Conservation (phyloP, 2,329 filamentous ascomycete species). For the Metarhizium sp. region DNA sequence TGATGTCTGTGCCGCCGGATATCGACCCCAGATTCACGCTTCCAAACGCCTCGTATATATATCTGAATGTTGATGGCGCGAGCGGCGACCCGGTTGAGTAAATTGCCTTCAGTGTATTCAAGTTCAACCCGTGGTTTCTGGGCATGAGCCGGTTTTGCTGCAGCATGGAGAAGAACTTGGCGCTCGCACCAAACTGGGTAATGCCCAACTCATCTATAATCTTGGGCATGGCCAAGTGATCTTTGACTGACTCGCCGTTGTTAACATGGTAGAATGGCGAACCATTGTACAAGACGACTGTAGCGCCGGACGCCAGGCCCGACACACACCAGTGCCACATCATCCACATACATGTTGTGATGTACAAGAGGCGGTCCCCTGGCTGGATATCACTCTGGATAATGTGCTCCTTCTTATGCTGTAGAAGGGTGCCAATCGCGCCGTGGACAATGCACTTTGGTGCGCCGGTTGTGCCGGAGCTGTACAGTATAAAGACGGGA, state of each 20-base stretch:
- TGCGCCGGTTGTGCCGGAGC: neutral
- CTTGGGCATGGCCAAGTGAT: neutral
- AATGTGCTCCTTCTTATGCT: conserved; percentile 1
- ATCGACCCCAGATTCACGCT: neutral
- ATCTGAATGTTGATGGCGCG: neutral
- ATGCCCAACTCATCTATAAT: neutral
- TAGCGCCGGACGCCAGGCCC: neutral
- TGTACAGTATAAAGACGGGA: neutral
- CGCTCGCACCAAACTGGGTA: neutral
- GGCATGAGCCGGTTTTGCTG: neutral
- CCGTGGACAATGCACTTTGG: conserved; percentile 1
- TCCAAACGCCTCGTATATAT: neutral
- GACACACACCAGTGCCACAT: conserved; percentile 1
- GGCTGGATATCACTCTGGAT: neutral
- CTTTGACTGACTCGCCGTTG: too few species aligned
- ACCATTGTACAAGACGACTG: neutral
- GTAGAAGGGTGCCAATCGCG: neutral
- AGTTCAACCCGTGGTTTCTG: neutral
- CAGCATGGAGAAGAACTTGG: neutral
- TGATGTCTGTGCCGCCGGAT: neutral
- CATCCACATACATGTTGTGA: conserved; percentile 1
- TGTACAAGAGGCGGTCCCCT: neutral
- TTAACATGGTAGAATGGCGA: neutral
- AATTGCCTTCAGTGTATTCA: too few species aligned
- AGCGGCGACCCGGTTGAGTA: too few species aligned